phyloP scores from a whole-genome alignment of 768 basidiomycete species.

The Naganishia antarctica region DNA sequence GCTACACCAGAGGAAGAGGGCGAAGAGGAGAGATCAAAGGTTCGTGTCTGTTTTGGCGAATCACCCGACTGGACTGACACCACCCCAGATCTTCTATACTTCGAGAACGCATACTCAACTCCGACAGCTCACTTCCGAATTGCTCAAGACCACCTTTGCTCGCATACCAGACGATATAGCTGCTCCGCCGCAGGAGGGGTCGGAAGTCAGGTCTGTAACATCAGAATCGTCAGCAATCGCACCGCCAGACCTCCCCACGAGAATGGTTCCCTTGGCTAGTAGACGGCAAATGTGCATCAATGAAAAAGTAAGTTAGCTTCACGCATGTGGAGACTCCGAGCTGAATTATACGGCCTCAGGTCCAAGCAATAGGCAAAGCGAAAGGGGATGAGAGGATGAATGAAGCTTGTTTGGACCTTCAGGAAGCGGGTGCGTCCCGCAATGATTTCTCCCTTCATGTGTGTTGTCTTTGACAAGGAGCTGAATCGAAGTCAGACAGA shows the following conservation, averaged over 20 bases:
- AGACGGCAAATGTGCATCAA: constrained; percentile 91
- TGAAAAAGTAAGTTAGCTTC: constrained; percentile 50
- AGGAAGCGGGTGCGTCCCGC: constrained; percentile 57
- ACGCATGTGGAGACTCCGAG: background rate
- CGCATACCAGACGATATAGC: constrained; percentile 3
- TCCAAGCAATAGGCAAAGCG: constrained; percentile 55
- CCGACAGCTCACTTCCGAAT: constrained; percentile 79
- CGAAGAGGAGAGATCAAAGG: constrained; percentile 47
- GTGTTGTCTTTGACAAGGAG: background rate
- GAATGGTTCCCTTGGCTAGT: constrained; percentile 80
- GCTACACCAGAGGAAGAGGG: constrained; percentile 31
- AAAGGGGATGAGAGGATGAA: constrained; percentile 62
- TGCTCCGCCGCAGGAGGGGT: background rate
- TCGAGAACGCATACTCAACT: constrained; percentile 96
- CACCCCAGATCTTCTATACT: constrained; percentile 69
- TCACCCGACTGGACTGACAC: constrained; percentile 22
- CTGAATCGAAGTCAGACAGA: background rate
- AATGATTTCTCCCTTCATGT: background rate
- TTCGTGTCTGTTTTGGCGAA: constrained; percentile 5
- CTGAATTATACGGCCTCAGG: constrained; percentile 35
- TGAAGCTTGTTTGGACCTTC: constrained; percentile 77
- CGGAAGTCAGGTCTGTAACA: background rate
- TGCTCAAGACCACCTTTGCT: constrained; percentile 63
- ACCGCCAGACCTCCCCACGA: constrained; percentile 39
- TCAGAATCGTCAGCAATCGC: background rate